Base-by-base conservation (phyloP, 2,329 filamentous ascomycete genomes). In the Scopulariopsis brevicaulis region DNA sequence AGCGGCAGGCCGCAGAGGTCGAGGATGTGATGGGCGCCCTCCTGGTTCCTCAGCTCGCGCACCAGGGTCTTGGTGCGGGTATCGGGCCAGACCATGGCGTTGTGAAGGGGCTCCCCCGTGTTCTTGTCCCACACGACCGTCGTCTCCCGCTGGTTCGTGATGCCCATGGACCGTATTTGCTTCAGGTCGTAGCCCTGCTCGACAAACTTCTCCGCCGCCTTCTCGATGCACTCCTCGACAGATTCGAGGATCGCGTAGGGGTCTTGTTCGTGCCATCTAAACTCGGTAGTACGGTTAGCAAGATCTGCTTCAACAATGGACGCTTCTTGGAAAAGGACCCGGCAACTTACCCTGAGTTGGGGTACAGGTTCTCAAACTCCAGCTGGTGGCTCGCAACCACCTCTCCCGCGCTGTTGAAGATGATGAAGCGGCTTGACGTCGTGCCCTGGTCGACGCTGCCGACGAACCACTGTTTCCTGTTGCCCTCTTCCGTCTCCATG, bases 361-460 rank as follows among this genome's bases (percentile, higher is more conserved):
- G 89, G 70, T 95, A 93, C 60, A 87, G 82, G 69, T 96, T 92
- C 63, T 84, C 83, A 67, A 96, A 92, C 69, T 95, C 90, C 63
- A 92, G 84, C 73, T 96, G 91, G 69, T 96, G 90, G 64, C 84
- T 86, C 43, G 88, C 90, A 52, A 94, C 81, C 4, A 89, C 88
- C 60, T 87, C 84, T 58, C 91, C 90, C 50, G 81, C 74, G 62
- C 83, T 84, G 71, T 96, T 85, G 74, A 96, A 96, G 68, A 96
- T 92, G 64, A 96, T 81, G 73, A 96, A 96, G 43, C 91, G 82
- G 37, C 90, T 89, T 60, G 88, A 93, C 35, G 91, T 96, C 14
- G 91, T 96, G 59, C 91, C 91, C 67, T 95, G 90, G 68, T 96
- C 91, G 68, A 96, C 92, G 64, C 88, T 89, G 60, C 90, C 91